These are phyloP conservation scores for Aspergillus hortae DNA, from an alignment of 2,329 filamentous ascomycete species.

Conservation along the genomic window DNA sequence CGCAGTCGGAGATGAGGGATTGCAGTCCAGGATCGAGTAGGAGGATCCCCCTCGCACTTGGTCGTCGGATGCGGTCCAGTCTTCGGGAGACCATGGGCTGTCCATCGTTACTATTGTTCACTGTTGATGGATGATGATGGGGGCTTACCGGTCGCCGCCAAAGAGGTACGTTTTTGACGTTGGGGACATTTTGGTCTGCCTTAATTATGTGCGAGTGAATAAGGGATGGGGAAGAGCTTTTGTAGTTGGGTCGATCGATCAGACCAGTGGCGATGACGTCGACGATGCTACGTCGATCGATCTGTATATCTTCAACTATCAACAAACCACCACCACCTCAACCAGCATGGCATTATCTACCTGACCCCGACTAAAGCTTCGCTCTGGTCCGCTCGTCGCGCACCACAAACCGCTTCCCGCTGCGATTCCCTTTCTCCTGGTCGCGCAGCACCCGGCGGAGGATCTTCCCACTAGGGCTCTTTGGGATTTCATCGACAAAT, in stretches of 20 bases:
- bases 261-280: too few species aligned
- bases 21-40: constrained; percentile 46
- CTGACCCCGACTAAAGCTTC: constrained; percentile 8
- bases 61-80: constrained; percentile 71
- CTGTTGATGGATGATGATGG: background rate
- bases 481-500: constrained; percentile 56
- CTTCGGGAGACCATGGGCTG: constrained; percentile 20
- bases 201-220: too few species aligned
- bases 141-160: constrained; percentile 11
- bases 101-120: background rate
- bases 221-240: too few species aligned
- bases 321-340: background rate
- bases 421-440: constrained; percentile 5
- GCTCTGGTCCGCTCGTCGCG: constrained; percentile 7
- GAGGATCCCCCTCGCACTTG: constrained; percentile 72
- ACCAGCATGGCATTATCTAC: background rate
- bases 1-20: constrained; percentile 37
- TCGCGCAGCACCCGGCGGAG: constrained; percentile 59
- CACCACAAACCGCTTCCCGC: constrained; percentile 11
- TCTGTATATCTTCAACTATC: background rate
- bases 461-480: constrained; percentile 73
- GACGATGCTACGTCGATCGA: too few species aligned
- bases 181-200: background rate
- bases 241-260: too few species aligned
- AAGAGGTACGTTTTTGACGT: constrained; percentile 6